Base-by-base conservation (phyloP, 2,329 filamentous ascomycete species). In the Leptographium galeiforme region DNA sequence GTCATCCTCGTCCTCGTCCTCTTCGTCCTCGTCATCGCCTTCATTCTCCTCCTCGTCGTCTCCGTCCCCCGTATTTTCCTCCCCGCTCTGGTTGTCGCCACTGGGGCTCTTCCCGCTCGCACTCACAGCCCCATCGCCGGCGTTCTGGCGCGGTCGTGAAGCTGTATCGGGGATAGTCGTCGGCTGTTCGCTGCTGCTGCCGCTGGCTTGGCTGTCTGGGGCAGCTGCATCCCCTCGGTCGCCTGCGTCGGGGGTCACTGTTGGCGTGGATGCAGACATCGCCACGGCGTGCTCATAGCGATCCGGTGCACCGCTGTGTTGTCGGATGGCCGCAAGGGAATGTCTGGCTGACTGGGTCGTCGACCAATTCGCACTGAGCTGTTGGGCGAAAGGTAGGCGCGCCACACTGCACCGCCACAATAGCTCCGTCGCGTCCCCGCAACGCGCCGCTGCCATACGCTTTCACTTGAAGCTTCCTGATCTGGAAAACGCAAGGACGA, bases 1-100 rank as follows among this genome's bases (percentile, higher is more conserved):
- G 0, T 72, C 71, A 0, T 74, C 75, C 0, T 71, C 69, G 0
- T 68, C 68, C 0, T 67, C 52, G 0, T 51, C 54, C 0, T 53
- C 55, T 1, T 62, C 12, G 60, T 61, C 59, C 0, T 62, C 58
- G 1, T 60, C 60, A 0, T 58, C 59, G 0, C 55, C 59, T 2
- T 58, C 57, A 2, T 57, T 56, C 0, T 67, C n/a, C 2, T 18
- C 18, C 7, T 51, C 49, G 39, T 61, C 6, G 63, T 62, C 0
- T 63, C 62, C 63, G 0, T 64, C 63, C 0, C 39, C 39, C n/a
- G 14, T 11, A 12, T 0, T 60, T 61, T 57, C 12, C 59, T 58
- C 0, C 56, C 25, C 25, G 5, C 25, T 25, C 25, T 25, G 25
- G 25, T 25, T 5, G 25, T 5, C 55, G 7, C 51, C 51, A 25